These are phyloP conservation scores for Coniella lustricola DNA, from an alignment of 2,329 filamentous ascomycete genomes.

Conservation along the genomic window DNA sequence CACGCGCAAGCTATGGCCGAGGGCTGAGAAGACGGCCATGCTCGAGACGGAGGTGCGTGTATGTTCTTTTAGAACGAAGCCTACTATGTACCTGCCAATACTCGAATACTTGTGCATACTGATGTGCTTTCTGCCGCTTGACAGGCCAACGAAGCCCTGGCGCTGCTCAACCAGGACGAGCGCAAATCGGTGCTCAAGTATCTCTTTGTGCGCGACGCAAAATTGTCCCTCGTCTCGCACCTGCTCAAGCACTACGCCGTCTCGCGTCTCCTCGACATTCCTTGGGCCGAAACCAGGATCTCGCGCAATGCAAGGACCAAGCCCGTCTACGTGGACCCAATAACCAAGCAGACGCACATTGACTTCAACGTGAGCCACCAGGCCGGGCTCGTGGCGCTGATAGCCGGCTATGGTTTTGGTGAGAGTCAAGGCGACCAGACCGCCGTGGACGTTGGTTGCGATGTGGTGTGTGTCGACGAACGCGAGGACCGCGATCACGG, in stretches of 20 bases:
- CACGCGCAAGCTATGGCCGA: slow-evolving; percentile 52
- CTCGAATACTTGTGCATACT: background rate
- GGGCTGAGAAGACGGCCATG: slow-evolving; percentile 40
- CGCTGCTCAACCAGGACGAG: slow-evolving; percentile 48
- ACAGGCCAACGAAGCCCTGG: slow-evolving; percentile 48
- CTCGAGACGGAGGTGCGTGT: slow-evolving; percentile 38
- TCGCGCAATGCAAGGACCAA: slow-evolving; percentile 49
- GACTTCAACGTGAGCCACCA: slow-evolving; percentile 75
- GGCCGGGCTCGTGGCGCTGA: slow-evolving; percentile 63
- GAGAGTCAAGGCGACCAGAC: background rate
- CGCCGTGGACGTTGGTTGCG: slow-evolving; percentile 55
- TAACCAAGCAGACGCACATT: slow-evolving; percentile 39
- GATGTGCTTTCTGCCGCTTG: background rate
- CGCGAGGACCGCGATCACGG: slow-evolving; percentile 53
- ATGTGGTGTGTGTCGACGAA: slow-evolving; percentile 71
- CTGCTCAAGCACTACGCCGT: slow-evolving; percentile 69
- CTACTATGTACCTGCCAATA: background rate
- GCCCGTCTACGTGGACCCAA: slow-evolving; percentile 44
- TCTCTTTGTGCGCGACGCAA: slow-evolving; percentile 64
- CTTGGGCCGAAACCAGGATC: slow-evolving; percentile 54
- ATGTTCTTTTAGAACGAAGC: background rate
- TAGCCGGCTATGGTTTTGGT: slow-evolving; percentile 26
- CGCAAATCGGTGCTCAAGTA: slow-evolving; percentile 51
- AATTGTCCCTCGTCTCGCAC: slow-evolving; percentile 65
- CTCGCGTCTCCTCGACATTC: slow-evolving; percentile 46